Evolutionary conservation across 2,329 filamentous ascomycete species (phyloP).

Genomic region (Alternaria sp.): DNA sequence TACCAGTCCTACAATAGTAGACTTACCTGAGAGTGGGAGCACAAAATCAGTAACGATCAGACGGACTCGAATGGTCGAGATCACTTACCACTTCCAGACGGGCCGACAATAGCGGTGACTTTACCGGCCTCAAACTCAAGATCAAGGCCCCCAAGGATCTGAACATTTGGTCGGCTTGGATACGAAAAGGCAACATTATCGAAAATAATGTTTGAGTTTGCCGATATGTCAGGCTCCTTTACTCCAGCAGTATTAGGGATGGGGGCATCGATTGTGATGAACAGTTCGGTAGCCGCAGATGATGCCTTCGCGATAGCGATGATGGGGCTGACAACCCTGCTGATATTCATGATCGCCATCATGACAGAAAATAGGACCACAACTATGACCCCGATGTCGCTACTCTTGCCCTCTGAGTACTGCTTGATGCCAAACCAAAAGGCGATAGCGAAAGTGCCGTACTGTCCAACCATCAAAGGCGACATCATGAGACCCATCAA

Average conservation of each 20-base stretch:
- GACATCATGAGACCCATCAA: constrained; percentile 47
- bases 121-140: constrained; percentile 70
- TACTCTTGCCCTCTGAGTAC: constrained; percentile 41
- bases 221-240: constrained; percentile 47
- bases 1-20: constrained; percentile 75
- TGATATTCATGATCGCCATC: constrained; percentile 48
- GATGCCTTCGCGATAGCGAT: constrained; percentile 49
- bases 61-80: not conserved
- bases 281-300: constrained; percentile 47
- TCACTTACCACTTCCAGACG: constrained; percentile 55
- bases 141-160: constrained; percentile 68
- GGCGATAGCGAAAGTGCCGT: constrained; percentile 49
- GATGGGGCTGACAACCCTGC: constrained; percentile 42
- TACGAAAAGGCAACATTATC: constrained; percentile 51
- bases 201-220: constrained; percentile 47
- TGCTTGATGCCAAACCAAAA: constrained; percentile 53
- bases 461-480: constrained; percentile 48
- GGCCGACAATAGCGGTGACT: constrained; percentile 77
- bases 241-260: constrained; percentile 40
- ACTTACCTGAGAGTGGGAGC: constrained; percentile 67
- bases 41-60: not conserved
- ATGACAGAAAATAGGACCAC: constrained; percentile 53
- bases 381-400: constrained; percentile 45
- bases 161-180: constrained; percentile 65
- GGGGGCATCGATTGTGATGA: constrained; percentile 49